These are phyloP conservation scores for Teratosphaeriaceae sp. DNA, from an alignment of 2,329 filamentous ascomycete species.

Conservation along the genomic window DNA sequence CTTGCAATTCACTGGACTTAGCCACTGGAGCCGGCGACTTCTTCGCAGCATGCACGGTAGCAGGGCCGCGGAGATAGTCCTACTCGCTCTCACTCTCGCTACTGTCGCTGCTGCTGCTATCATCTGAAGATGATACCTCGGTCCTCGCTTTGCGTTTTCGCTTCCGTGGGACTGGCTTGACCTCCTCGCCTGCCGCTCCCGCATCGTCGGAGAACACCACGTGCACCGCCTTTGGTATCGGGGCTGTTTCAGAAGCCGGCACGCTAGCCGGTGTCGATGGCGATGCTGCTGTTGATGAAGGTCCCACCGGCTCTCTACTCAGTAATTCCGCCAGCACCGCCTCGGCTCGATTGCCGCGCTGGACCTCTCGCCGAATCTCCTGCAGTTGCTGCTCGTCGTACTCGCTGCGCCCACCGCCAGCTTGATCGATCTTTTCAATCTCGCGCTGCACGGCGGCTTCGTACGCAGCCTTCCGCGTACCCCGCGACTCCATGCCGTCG, in stretches of 20 bases:
- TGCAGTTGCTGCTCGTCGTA: constrained; percentile 28
- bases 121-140: constrained; percentile 20
- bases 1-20: background rate
- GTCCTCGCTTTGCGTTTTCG: constrained; percentile 27
- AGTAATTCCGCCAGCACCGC: background rate
- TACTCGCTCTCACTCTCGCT: constrained; percentile 12
- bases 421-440: constrained; percentile 16
- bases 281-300: constrained; percentile 2
- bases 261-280: background rate
- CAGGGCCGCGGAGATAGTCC: constrained; percentile 4
- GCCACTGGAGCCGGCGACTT: background rate
- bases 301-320: background rate
- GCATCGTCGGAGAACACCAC: no score
- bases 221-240: no score
- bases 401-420: constrained; percentile 24
- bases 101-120: constrained; percentile 12
- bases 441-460: constrained; percentile 31
- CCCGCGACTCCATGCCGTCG: constrained; percentile 33
- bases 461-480: constrained; percentile 30
- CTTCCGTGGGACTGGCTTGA: no score
- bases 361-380: constrained; percentile 25
- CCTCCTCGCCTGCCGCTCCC: no score
- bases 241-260: no score
- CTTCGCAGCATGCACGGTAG: constrained; percentile 6
- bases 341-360: background rate